Evolutionary conservation across 495 filamentous ascomycete genomes (phyloP).

Genomic region (Neurospora sp.): DNA sequence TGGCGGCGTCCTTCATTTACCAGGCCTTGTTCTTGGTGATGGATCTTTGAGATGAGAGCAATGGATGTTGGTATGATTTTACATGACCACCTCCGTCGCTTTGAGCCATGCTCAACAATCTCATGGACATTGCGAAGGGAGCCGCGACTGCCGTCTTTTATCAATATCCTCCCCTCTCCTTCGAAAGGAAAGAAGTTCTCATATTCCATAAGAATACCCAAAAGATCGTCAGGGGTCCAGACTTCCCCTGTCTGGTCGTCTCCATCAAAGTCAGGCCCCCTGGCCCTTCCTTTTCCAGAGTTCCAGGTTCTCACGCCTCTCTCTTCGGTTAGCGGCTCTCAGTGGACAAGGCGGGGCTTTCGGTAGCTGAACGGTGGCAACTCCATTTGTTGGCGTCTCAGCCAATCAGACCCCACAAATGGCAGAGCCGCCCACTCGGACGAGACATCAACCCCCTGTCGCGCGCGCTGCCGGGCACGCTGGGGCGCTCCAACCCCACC

Average conservation of each 20-base stretch:
- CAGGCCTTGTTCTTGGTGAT: too few relatives aligned
- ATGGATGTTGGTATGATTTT: too few relatives aligned
- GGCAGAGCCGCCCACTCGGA: not conserved
- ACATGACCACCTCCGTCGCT: too few relatives aligned
- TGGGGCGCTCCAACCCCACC: not conserved
- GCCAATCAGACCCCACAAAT: not conserved
- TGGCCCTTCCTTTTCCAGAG: not conserved
- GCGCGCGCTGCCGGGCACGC: too few relatives aligned
- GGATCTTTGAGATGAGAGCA: too few relatives aligned
- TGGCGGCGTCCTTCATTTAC: too few relatives aligned
- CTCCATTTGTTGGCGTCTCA: not conserved
- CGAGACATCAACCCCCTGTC: not conserved
- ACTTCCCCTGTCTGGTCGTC: not conserved
- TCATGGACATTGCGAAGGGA: too few relatives aligned
- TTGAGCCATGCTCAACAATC: too few relatives aligned
- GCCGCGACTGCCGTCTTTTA: too few relatives aligned
- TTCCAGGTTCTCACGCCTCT: not conserved
- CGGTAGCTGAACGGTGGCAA: not conserved
- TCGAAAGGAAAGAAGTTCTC: too few relatives aligned
- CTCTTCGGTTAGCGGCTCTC: not conserved
- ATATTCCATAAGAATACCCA: not conserved
- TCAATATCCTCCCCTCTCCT: too few relatives aligned
- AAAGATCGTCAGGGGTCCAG: not conserved
- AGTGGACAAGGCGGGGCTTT: not conserved
- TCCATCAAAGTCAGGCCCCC: not conserved